These are phyloP conservation scores for Colletotrichum graminicola DNA, from an alignment of 2,329 filamentous ascomycete genomes.

Conservation along the genomic window DNA sequence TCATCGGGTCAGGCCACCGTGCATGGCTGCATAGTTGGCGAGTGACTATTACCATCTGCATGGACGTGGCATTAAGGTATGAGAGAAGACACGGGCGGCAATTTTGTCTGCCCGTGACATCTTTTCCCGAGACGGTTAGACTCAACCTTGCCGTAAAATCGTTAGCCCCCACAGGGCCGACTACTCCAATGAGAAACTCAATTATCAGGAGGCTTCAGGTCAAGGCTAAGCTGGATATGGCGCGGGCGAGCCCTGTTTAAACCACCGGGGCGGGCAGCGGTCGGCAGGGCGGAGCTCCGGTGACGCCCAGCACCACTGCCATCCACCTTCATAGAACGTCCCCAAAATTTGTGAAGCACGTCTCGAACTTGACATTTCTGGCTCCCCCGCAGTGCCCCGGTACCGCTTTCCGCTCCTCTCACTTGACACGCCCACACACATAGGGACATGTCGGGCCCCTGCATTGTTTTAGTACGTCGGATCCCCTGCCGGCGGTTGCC, in stretches of 20 bases:
- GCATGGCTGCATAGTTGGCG: neutral
- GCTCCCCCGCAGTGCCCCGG: neutral
- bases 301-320: slow-evolving; percentile 15
- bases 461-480: slow-evolving; percentile 14
- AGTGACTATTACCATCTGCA: neutral
- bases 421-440: neutral
- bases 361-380: neutral
- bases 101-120: slow-evolving; percentile 4
- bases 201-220: slow-evolving; percentile 1
- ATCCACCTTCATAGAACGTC: neutral
- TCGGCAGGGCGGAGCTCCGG: slow-evolving; percentile 39
- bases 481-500: slow-evolving; percentile 24
- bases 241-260: slow-evolving; percentile 24
- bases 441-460: slow-evolving; percentile 8
- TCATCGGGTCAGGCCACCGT: slow-evolving; percentile 13
- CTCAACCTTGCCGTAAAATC: slow-evolving; percentile 9
- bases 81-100: neutral
- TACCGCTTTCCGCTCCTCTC: neutral
- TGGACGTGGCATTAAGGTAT: slow-evolving; percentile 16
- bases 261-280: slow-evolving; percentile 15
- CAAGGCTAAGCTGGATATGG: slow-evolving; percentile 24
- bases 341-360: slow-evolving; percentile 4
- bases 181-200: slow-evolving; percentile 25
- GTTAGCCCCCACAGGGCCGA: slow-evolving; percentile 11
- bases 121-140: slow-evolving; percentile 31